Percentiles rank a stretch among this genome's conserved stretches.
These are phyloP conservation scores for Xylariaceae sp. DNA, from an alignment of 2,329 filamentous ascomycete genomes.

Conservation along the genomic window DNA sequence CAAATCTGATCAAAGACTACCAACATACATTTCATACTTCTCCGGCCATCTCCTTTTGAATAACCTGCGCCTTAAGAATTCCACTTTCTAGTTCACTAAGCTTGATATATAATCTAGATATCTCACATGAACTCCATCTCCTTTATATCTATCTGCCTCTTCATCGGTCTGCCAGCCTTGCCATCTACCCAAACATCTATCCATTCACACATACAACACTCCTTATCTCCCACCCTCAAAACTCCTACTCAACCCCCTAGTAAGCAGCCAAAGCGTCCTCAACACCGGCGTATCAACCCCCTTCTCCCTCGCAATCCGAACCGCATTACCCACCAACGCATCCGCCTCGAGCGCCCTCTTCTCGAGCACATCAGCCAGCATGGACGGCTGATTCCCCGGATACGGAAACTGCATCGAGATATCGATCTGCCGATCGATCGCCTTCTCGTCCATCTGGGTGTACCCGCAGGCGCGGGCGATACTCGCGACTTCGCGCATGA, in stretches of 20 bases:
- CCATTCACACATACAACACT: no score
- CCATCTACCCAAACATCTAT: no score
- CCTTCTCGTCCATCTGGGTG: constrained; percentile 23
- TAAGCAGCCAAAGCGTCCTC: constrained; percentile 38
- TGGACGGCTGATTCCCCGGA: constrained; percentile 31
- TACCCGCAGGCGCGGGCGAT: constrained; percentile 34
- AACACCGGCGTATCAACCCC: constrained; percentile 28
- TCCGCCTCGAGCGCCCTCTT: constrained; percentile 29
- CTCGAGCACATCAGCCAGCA: constrained; percentile 31
- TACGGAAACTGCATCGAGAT: constrained; percentile 16
- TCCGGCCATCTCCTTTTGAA: no score
- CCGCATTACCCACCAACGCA: constrained; percentile 33
- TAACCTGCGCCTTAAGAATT: no score
- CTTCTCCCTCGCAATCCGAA: constrained; percentile 27
- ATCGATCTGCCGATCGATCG: constrained; percentile 29
- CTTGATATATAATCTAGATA: no score
- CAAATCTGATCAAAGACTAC: constrained; percentile 12
- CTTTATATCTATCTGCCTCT: no score
- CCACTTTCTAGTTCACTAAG: no score
- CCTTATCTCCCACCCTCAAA: no score
- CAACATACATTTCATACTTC: constrained; percentile 8
- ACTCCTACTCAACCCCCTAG: constrained; percentile 32
- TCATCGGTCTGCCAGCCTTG: no score
- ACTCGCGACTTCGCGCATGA: constrained; percentile 33
- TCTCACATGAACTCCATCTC: not conserved